Base-by-base conservation (phyloP, 805 yeast species). In the Ogataea sp. region DNA sequence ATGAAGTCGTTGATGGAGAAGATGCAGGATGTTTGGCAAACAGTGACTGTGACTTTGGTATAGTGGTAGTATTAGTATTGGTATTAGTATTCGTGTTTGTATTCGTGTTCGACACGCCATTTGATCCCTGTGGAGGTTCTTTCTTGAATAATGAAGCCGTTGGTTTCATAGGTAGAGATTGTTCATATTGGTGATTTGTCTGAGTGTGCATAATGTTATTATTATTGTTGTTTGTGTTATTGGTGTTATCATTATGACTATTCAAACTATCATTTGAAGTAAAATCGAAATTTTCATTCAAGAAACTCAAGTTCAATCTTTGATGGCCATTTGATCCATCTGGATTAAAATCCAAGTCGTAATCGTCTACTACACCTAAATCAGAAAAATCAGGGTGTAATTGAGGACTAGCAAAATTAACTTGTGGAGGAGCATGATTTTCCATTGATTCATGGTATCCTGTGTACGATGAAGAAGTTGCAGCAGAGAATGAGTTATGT, bases 361-460 rank as follows among this genome's bases (percentile, higher is more conserved):
- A 24, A 20, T 28, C 23, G 31, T 36, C 23, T 29, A 33, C 11
- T 32, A 24, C 20, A 27, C 18, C 20, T 6, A 30, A 4, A 39
- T 60, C 62, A 9, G 59, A 6, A 53, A 31, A 51, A 24, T 46
- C 41, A 40, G 51, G 58, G 20, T 39, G 45, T 27, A 57, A 17
- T 56, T 86, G 95, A 3, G 95, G 96, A 1, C 94, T 83, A 1
- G 94, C 76, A 53, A 83, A 85, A 2, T 80, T 84, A 20, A 83
- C 88, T 50, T 83, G 87, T 33, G 70, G 71, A 2, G 89, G 88
- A 0, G 72, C 73, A 29, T 70, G 73, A 4, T 54, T 45, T 21
- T 44, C 49, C 10, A 42, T 20, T n/a, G 41, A 41, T 23, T 44
- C 39, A 18, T 41, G 24, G 17, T 39, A 51, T n/a, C 71, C 71